A percentile compares a stretch with the other conserved stretches of the same genome.
phyloP scores from a whole-genome alignment of 2,329 filamentous ascomycete genomes.

The Bisporella sp. region DNA sequence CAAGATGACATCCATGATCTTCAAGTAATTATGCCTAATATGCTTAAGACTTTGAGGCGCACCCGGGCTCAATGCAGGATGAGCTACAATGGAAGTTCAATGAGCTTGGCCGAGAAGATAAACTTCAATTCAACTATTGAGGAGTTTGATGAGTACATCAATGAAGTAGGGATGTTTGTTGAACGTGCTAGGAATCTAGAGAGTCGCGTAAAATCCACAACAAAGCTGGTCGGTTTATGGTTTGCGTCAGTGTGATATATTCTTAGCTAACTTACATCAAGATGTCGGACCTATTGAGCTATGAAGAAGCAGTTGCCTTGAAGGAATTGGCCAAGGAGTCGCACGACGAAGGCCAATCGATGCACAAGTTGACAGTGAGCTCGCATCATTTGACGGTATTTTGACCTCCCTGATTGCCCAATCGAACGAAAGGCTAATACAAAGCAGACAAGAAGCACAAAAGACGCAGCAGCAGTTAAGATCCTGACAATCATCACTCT shows the following conservation, averaged over 20 bases:
- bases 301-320: constrained; percentile 13
- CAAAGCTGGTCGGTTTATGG: constrained; percentile 10
- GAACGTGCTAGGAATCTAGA: constrained; percentile 10
- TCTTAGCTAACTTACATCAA: constrained; percentile 1
- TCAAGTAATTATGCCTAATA: constrained; percentile 10
- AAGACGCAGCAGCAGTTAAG: constrained; percentile 20
- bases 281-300: constrained; percentile 14
- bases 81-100: no score
- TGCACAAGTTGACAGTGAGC: constrained; percentile 13
- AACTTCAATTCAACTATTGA: neutral
- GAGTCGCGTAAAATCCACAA: constrained; percentile 9
- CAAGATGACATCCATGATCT: constrained; percentile 17
- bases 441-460: constrained; percentile 14
- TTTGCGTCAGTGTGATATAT: neutral
- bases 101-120: no score
- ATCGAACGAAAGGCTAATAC: neutral
- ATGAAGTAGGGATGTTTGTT: constrained; percentile 10
- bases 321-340: constrained; percentile 10
- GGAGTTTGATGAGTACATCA: constrained; percentile 13
- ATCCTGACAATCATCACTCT: constrained; percentile 20
- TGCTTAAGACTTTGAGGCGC: constrained; percentile 7
- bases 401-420: no score
- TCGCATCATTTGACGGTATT: neutral
- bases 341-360: constrained; percentile 11
- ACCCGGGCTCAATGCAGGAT: constrained; percentile 3